phyloP scores from a whole-genome alignment of 257 asterid genomes.

The Prunella vulgaris region DNA sequence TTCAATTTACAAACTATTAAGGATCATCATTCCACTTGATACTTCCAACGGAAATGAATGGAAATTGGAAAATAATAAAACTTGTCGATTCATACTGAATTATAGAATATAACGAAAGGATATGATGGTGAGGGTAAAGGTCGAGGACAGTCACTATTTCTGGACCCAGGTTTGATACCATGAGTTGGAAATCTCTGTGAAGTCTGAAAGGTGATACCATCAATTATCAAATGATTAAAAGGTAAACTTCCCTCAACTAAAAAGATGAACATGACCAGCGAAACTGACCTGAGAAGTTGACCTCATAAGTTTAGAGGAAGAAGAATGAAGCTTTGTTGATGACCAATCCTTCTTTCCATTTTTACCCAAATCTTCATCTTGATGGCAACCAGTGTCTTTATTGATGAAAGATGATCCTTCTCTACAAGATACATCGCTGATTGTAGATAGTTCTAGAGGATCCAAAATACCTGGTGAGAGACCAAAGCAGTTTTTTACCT shows the following conservation, averaged over 20 bases:
- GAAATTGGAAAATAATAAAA: conserved; percentile 6
- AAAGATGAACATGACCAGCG: neutral
- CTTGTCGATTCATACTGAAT: conserved; percentile 2
- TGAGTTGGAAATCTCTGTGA: conserved; percentile 35
- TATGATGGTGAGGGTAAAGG: conserved; percentile 67
- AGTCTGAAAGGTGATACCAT: conserved; percentile 38
- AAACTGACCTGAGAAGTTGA: conserved; percentile 43
- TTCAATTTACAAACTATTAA: conserved; percentile 61
- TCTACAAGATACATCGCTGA: conserved; percentile 53
- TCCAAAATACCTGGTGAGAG: conserved; percentile 70
- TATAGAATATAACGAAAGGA: conserved; percentile 35
- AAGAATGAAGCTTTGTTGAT: conserved; percentile 32
- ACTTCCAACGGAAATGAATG: conserved; percentile 13
- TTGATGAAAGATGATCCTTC: conserved; percentile 37
- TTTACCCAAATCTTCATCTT: conserved; percentile 25
- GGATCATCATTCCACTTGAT: conserved; percentile 30
- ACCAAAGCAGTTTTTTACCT: conserved; percentile 10
- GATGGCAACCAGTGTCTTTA: conserved; percentile 36
- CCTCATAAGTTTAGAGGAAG: conserved; percentile 31
- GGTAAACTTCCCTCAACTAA: conserved; percentile 1
- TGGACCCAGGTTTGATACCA: conserved; percentile 38
- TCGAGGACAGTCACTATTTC: conserved; percentile 42
- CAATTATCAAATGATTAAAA: neutral
- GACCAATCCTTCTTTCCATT: conserved; percentile 27
- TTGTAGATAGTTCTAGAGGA: conserved; percentile 73